These are phyloP conservation scores for Penicillium sumatraense DNA, from an alignment of 2,329 filamentous ascomycete species.

Conservation along the genomic window DNA sequence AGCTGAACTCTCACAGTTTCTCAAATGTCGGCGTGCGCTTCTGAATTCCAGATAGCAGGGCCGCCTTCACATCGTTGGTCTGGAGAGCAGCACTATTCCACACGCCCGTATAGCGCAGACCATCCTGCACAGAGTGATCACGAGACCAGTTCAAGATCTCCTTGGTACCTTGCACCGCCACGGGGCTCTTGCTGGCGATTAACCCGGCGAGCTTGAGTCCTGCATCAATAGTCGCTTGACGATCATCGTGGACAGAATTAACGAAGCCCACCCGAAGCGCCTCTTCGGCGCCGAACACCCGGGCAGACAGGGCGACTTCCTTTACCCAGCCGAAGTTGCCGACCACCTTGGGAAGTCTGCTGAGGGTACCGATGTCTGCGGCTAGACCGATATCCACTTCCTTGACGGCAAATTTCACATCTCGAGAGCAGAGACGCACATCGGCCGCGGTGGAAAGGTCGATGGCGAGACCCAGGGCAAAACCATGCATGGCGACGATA, in stretches of 20 bases:
- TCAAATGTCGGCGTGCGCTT: constrained; percentile 82
- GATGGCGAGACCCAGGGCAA: constrained; percentile 76
- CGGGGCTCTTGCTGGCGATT: constrained; percentile 81
- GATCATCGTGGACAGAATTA: constrained; percentile 48
- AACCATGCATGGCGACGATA: constrained; percentile 78
- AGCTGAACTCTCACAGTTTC: constrained; percentile 65
- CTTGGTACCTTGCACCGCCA: constrained; percentile 87
- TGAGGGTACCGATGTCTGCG: constrained; percentile 54
- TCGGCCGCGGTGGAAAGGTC: constrained; percentile 58
- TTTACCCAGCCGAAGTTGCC: constrained; percentile 54
- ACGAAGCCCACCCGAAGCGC: constrained; percentile 51
- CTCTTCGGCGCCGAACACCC: constrained; percentile 51
- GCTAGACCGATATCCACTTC: constrained; percentile 57
- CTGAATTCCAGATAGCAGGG: constrained; percentile 75
- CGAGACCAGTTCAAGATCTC: constrained; percentile 81
- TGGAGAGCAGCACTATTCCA: constrained; percentile 89
- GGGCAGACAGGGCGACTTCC: constrained; percentile 51
- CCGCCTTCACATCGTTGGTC: constrained; percentile 74
- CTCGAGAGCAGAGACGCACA: constrained; percentile 44
- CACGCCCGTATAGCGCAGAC: constrained; percentile 78
- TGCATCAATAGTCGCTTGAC: constrained; percentile 65
- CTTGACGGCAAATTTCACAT: constrained; percentile 48
- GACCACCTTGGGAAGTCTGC: constrained; percentile 52
- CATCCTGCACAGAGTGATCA: constrained; percentile 77
- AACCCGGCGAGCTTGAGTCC: constrained; percentile 67